phyloP scores from a whole-genome alignment of 2,329 filamentous ascomycete genomes.

The Botrytis deweyae region DNA sequence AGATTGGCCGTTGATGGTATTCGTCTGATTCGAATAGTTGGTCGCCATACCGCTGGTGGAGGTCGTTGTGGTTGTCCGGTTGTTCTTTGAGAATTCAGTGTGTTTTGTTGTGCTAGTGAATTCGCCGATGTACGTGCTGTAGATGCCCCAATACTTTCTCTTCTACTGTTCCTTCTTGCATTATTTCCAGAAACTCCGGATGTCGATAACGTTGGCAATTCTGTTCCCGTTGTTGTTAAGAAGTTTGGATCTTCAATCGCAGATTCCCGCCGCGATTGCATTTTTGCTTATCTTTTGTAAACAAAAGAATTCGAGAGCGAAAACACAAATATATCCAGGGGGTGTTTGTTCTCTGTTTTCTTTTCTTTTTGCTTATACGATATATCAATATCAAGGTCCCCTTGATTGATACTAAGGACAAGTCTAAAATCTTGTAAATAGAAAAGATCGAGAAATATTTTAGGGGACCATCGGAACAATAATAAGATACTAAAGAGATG shows the following conservation, averaged over 20 bases:
- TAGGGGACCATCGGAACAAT: neutral
- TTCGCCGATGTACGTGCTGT: constrained; percentile 8
- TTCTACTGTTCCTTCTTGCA: constrained; percentile 7
- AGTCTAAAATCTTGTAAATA: neutral
- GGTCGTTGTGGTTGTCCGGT: constrained; percentile 1
- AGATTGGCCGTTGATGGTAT: constrained; percentile 20
- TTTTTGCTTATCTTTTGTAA: constrained; percentile 13
- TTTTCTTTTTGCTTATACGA: neutral
- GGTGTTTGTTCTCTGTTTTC: neutral
- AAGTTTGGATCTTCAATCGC: constrained; percentile 8
- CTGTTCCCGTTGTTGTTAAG: constrained; percentile 11
- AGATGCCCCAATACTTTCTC: constrained; percentile 6
- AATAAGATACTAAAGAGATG: neutral
- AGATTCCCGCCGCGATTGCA: constrained; percentile 15
- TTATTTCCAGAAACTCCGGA: neutral
- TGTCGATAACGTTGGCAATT: constrained; percentile 6
- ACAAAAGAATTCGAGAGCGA: neutral
- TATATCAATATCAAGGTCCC: neutral
- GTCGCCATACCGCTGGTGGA: constrained; percentile 24
- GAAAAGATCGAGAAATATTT: neutral
- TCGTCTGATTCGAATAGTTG: constrained; percentile 33
- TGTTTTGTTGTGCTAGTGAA: constrained; percentile 9
- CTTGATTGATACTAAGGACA: neutral
- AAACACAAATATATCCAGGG: neutral
- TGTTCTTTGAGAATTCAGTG: neutral